phyloP scores from a whole-genome alignment of 1,284 basidiomycete species.

The Pseudozyma flocculosa region DNA sequence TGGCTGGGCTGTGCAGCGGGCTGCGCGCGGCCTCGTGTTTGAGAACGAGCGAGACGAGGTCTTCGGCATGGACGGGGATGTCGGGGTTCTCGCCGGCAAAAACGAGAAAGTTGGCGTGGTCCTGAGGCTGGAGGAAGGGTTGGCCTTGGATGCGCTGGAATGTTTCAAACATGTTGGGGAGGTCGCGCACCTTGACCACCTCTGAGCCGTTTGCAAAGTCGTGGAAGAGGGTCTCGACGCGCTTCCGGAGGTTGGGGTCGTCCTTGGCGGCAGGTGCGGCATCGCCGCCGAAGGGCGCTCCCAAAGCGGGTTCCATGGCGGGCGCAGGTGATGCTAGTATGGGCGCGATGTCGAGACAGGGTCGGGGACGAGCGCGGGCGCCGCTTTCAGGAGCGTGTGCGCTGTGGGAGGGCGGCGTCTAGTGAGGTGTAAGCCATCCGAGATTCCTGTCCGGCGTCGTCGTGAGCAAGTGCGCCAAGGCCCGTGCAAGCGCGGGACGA shows the following conservation, averaged over 20 bases:
- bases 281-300: slow-evolving; percentile 8
- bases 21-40: slow-evolving; percentile 21
- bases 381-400: too few species aligned
- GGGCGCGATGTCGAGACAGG: slow-evolving; percentile 19
- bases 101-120: slow-evolving; percentile 20
- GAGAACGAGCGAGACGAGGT: slow-evolving; percentile 31
- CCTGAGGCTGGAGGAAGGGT: slow-evolving; percentile 25
- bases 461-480: too few species aligned
- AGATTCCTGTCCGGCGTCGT: too few species aligned
- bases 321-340: too few species aligned
- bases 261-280: slow-evolving; percentile 11
- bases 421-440: too few species aligned
- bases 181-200: slow-evolving; percentile 15
- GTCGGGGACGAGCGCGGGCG: slow-evolving; percentile 6
- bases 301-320: too few species aligned
- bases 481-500: too few species aligned
- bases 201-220: slow-evolving; percentile 22
- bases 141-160: slow-evolving; percentile 24
- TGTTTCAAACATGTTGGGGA: slow-evolving; percentile 28
- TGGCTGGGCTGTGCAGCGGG: slow-evolving; percentile 2
- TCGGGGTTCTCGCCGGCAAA: slow-evolving; percentile 27
- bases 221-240: slow-evolving; percentile 26
- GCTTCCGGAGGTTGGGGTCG: slow-evolving; percentile 15
- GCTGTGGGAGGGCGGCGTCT: too few species aligned
- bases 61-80: slow-evolving; percentile 26